phyloP scores from a whole-genome alignment of 2,329 filamentous ascomycete genomes.

The Pezicula radicicola region DNA sequence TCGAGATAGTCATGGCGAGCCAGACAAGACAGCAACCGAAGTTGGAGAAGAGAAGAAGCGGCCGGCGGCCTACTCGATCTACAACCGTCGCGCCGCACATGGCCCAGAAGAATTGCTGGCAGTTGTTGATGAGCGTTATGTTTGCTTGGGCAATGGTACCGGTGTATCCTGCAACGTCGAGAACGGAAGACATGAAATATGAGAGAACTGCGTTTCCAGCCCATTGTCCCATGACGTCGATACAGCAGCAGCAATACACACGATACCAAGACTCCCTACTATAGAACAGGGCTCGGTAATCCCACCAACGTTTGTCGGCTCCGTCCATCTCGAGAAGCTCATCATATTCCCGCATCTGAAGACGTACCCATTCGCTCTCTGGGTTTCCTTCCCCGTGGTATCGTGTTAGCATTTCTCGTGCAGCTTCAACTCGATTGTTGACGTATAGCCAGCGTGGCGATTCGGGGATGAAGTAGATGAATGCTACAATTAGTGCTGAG shows the following conservation, averaged over 20 bases:
- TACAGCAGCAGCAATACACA: slow-evolving; percentile 46
- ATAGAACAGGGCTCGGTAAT: slow-evolving; percentile 50
- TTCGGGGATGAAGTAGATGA: slow-evolving; percentile 43
- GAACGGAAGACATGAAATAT: slow-evolving; percentile 51
- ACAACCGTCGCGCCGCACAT: slow-evolving; percentile 51
- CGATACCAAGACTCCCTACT: slow-evolving; percentile 43
- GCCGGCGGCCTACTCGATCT: slow-evolving; percentile 54
- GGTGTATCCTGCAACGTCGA: slow-evolving; percentile 46
- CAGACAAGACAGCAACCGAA: slow-evolving; percentile 44
- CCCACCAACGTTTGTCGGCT: slow-evolving; percentile 53
- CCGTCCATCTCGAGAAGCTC: slow-evolving; percentile 47
- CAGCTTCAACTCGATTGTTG: slow-evolving; percentile 34
- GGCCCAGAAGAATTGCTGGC: slow-evolving; percentile 51
- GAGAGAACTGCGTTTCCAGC: slow-evolving; percentile 38
- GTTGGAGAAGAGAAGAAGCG: slow-evolving; percentile 47
- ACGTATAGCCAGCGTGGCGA: slow-evolving; percentile 42
- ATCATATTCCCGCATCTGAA: slow-evolving; percentile 46
- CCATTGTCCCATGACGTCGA: slow-evolving; percentile 51
- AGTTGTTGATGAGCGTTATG: slow-evolving; percentile 49
- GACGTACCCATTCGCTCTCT: slow-evolving; percentile 47
- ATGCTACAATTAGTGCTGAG: slow-evolving; percentile 42
- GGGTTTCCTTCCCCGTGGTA: slow-evolving; percentile 51
- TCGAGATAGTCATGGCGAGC: slow-evolving; percentile 42
- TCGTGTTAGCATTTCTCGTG: slow-evolving; percentile 37
- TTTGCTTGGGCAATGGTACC: slow-evolving; percentile 46